Evolutionary conservation across 352 stramenopile genomes (phyloP).

Genomic region (Globisporangium uncinulatum): DNA sequence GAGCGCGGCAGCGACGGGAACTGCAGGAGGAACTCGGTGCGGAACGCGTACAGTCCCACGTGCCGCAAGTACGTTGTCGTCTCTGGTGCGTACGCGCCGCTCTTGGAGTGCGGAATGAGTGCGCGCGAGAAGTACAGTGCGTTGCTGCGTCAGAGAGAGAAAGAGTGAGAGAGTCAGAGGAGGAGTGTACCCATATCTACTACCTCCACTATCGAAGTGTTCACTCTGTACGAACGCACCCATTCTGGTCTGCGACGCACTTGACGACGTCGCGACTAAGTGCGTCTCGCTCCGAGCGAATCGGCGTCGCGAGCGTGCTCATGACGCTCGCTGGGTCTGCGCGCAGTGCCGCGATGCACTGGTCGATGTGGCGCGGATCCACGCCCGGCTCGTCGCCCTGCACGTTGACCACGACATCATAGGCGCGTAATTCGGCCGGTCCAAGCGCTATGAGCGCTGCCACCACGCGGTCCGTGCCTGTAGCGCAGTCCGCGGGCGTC

Average conservation of each 20-base stretch:
- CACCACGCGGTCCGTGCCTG: conserved; percentile 73
- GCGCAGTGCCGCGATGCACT: conserved; percentile 54
- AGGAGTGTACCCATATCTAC: background rate
- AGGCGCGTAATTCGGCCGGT: conserved; percentile 30
- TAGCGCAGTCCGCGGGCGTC: conserved; percentile 52
- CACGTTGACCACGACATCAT: conserved; percentile 82
- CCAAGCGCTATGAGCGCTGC: conserved; percentile 45
- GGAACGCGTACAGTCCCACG: conserved; percentile 80
- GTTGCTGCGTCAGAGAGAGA: conserved; percentile 27
- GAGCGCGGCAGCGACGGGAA: conserved; percentile 57
- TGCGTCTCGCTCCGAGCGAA: conserved; percentile 48
- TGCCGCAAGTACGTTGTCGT: conserved; percentile 60
- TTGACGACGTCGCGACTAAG: conserved; percentile 71
- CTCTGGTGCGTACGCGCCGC: conserved; percentile 39
- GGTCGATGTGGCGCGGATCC: conserved; percentile 71
- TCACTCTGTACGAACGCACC: conserved; percentile 19
- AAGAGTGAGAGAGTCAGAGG: background rate
- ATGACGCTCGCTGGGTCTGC: conserved; percentile 48
- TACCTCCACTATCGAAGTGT: background rate
- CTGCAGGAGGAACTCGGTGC: conserved; percentile 58
- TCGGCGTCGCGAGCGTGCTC: conserved; percentile 72
- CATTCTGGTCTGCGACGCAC: conserved; percentile 54
- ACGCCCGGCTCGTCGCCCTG: conserved; percentile 81
- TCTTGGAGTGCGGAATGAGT: conserved; percentile 75
- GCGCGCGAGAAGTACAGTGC: conserved; percentile 83